Evolutionary conservation across 257 asterid genomes (phyloP), one percentile per base, ranked within the genome.

Genomic region (Nicotiana undulata): DNA sequence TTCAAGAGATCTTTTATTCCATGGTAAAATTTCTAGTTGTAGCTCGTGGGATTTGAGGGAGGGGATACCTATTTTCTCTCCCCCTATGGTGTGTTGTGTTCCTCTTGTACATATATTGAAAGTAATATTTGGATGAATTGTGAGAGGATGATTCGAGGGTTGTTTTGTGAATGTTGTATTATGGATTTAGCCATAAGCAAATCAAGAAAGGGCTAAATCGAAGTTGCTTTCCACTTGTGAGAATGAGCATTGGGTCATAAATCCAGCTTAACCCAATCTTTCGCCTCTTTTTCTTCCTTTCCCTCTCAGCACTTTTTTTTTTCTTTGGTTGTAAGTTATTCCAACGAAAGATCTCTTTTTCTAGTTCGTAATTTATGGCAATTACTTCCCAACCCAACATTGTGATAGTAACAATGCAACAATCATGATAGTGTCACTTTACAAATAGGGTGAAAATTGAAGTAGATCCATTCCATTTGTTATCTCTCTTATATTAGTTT

Each of bases 311-410:
- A 18, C 31, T 28, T 66, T 72, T 70, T 60, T 59, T 80, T 72
- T 81, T 9, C 82, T 68, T 76, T 31, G 34, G 9, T 15, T 10
- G 24, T 22, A 75, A 65, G 77, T 72, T 79, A 37, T 82, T 61
- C 85, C 82, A 63, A 77, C 37, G 61, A 63, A 40, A 56, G 74
- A 34, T 72, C 55, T 8, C 37, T 63, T 34, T 40, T 55, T 49
- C 65, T 61, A n/a, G 34, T 61, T 34, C 32, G 51, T 28, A 32
- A 17, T 78, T 70, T 26, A 7, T 17, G 53, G 28, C 11, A 34
- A 9, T 29, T 18, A 34, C 4, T 66, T 66, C 17, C 51, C 7
- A 16, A 5, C 17, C 51, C 7, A 16, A 5, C 13, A 8, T 24
- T 46, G 58, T 37, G 20, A 22, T 75, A 11, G 79, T 49, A 17